Conservation (phyloP, 192 early-diverging fungal genomes). For the Kickxella alabastrina region DNA sequence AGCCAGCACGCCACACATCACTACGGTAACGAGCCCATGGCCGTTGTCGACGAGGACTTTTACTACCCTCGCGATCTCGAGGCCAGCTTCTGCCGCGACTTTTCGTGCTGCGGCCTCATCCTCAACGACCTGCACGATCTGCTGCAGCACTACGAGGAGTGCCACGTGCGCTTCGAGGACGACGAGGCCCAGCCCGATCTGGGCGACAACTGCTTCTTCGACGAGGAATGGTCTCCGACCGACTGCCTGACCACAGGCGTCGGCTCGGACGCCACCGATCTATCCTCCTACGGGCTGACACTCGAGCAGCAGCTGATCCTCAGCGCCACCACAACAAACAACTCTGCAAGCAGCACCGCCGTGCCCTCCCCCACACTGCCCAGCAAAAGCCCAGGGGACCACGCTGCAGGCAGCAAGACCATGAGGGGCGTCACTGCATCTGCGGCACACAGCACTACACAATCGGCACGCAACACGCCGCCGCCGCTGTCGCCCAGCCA, state of each 20-base stretch:
- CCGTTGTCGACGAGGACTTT: conserved; percentile 44
- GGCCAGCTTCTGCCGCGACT: conserved; percentile 91
- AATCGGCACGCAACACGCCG: conserved; percentile 8
- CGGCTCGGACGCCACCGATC: conserved; percentile 14
- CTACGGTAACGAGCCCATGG: conserved; percentile 13
- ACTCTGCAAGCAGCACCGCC: conserved; percentile 25
- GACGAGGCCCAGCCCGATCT: conserved; percentile 62
- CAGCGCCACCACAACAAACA: conserved; percentile 23
- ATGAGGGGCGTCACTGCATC: not conserved
- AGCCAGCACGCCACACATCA: conserved; percentile 8
- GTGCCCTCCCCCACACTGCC: conserved; percentile 28
- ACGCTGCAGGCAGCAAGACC: not conserved
- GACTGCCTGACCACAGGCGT: conserved; percentile 22
- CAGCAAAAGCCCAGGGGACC: conserved; percentile 9
- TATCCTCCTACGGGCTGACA: conserved; percentile 37
- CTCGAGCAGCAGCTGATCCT: conserved; percentile 49
- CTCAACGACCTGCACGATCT: conserved; percentile 91
- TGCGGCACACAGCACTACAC: not conserved
- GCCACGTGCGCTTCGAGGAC: conserved; percentile 83
- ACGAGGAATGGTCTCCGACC: conserved; percentile 46
- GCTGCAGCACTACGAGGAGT: conserved; percentile 94
- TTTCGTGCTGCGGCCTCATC: conserved; percentile 87
- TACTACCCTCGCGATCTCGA: conserved; percentile 73
- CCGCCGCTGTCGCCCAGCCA: conserved; percentile 43
- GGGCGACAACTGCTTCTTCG: conserved; percentile 45